Base-by-base conservation (phyloP, 2,329 filamentous ascomycete genomes). In the Alternaria solani region DNA sequence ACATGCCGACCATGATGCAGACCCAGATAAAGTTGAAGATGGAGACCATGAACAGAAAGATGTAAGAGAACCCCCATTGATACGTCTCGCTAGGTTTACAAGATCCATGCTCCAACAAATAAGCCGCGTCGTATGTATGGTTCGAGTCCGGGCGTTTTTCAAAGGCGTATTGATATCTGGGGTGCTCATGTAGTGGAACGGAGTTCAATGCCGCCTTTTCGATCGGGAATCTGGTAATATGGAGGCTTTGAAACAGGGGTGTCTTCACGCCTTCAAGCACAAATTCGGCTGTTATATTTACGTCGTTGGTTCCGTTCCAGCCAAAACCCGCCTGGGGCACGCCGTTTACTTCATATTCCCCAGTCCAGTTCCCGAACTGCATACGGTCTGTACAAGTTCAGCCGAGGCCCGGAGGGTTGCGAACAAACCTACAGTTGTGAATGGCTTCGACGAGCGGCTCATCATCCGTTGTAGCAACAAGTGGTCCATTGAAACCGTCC, bases 21-120 rank as follows among this genome's bases (percentile, higher is more conserved):
- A 61, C 55, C 73, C 74, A 77, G 25, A 76, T 44, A 49, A 74
- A 77, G 43, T 75, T 74, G 61, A 75, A 75, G 5, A 75, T 76
- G 9, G 67, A 68, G 0, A 77, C 62, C 72, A 75, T 75, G 63
- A 76, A 75, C 7, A 77, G 61, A 56, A 77, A 77, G 8, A 76
- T 75, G 59, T 77, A 76, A 0, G 74, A 76, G 53, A 76, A 76
- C 1, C 74, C 73, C 74, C 74, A 76, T 49, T 75, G 73, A 48
- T 76, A 76, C 8, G 67, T 74, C 23, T 75, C 72, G 43, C 60
- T 68, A 7, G 74, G 71, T 38, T 75, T 71, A 53, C 74, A 76
- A 4, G 71, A 72, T 25, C 71, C 68, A 48, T 74, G 64, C 3
- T 56, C 47, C 38, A 65, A 61, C 12, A 75, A 39, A 28, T 72